A percentile compares a stretch with the other conserved stretches of the same genome.
phyloP scores from a whole-genome alignment of 805 yeast species.

The Ogataea siamensis region DNA sequence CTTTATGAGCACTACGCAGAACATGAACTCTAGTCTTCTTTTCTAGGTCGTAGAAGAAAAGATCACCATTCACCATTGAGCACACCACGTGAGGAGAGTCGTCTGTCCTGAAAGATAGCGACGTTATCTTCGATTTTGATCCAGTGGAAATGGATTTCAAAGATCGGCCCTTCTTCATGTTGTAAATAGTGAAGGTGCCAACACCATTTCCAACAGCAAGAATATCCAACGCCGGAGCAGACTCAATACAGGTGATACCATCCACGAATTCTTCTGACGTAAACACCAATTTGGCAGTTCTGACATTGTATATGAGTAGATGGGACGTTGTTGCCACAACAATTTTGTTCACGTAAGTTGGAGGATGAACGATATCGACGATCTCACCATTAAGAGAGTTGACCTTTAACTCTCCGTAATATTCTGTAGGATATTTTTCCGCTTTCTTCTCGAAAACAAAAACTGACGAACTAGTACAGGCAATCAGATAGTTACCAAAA shows the following conservation, averaged over 20 bases:
- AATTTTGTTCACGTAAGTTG: slow-evolving; percentile 89
- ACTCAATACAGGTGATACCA: slow-evolving; percentile 66
- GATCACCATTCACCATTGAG: slow-evolving; percentile 76
- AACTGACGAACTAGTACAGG: slow-evolving; percentile 40
- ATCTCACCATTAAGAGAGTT: slow-evolving; percentile 69
- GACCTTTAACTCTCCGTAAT: slow-evolving; percentile 60
- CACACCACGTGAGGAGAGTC: slow-evolving; percentile 80
- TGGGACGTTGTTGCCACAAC: slow-evolving; percentile 73
- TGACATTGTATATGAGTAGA: slow-evolving; percentile 65
- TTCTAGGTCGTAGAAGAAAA: slow-evolving; percentile 80
- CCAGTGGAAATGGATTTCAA: slow-evolving; percentile 52
- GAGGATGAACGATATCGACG: slow-evolving; percentile 72
- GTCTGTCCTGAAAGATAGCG: slow-evolving; percentile 88
- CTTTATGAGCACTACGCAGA: slow-evolving; percentile 69
- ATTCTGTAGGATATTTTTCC: slow-evolving; percentile 53
- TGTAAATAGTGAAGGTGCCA: slow-evolving; percentile 66
- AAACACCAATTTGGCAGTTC: slow-evolving; percentile 71
- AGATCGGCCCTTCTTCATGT: slow-evolving; percentile 61
- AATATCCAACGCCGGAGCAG: slow-evolving; percentile 85
- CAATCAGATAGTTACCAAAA: slow-evolving; percentile 80
- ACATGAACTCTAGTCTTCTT: slow-evolving; percentile 72
- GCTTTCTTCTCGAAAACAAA: slow-evolving; percentile 34
- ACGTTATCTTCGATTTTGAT: slow-evolving; percentile 41
- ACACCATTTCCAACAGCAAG: slow-evolving; percentile 71
- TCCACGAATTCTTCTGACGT: slow-evolving; percentile 46